Evolutionary conservation across 805 yeast species (phyloP), one percentile per base, ranked within the genome.

Genomic region (Schizosaccharomyces osmophilus): DNA sequence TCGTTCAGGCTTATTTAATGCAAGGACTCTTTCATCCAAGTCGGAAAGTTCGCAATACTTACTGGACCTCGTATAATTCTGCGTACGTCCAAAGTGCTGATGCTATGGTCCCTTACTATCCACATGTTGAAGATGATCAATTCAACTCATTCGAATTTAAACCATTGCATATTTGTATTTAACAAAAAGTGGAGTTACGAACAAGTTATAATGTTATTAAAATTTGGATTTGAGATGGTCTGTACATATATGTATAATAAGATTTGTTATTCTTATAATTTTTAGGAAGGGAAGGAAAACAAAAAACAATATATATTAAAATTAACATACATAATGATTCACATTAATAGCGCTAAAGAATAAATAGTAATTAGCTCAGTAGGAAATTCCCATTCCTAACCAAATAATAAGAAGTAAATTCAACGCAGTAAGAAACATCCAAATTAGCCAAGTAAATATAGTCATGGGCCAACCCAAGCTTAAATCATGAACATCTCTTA

Each of bases 11-110:
- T 66, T 93, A 93, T 70, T 67, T 84, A 0, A 80, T 95, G 84
- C 82, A 83, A 0, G 99, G 99, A 0, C 72, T 93, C 22, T 93
- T 88, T 69, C 97, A 93, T 67, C 95, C 97, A 0, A 96, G 97
- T 0, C 75, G 84, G 62, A 85, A 83, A 67, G 97, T 93, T 0
- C 76, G 98, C 64, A 73, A 72, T 3, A 82, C 93, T 0, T 93
- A 84, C 70, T 93, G 97, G 97, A 82, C 78, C 64, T 69, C 88
- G 15, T 89, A 81, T 74, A 89, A 90, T 67, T 72, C 73, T 51
- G 80, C 88, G 32, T 89, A 89, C 68, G 79, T 85, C 15, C 87
- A 83, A 66, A 78, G 79, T 63, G 74, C 81, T 55, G 94, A 87
- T 69, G 73, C 89, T 0, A 69, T 93, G 68, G 87, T 88, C 1